Evolutionary conservation across 768 basidiomycete genomes (phyloP).

Genomic region (Rhizopogon roseolus): DNA sequence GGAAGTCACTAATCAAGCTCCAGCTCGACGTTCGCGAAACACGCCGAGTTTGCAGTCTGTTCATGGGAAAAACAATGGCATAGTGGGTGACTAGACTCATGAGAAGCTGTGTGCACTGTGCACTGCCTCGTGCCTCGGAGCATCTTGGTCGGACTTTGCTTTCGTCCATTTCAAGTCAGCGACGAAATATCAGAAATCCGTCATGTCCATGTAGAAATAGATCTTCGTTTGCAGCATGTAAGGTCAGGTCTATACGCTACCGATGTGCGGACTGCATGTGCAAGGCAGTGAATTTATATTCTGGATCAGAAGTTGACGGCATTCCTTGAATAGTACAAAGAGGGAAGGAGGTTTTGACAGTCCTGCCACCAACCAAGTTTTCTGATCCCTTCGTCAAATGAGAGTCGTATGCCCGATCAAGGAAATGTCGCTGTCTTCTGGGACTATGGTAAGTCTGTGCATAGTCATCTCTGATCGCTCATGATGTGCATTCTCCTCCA

Average conservation of each 20-base stretch:
- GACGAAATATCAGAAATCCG: too few species aligned
- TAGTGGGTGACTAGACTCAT: too few species aligned
- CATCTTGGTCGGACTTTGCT: too few species aligned
- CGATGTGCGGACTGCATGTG: neutral
- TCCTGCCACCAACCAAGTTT: neutral
- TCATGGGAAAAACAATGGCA: too few species aligned
- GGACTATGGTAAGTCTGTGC: constrained; percentile 27
- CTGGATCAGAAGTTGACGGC: constrained; percentile 8
- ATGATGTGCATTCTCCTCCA: constrained; percentile 9
- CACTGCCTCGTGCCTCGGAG: too few species aligned
- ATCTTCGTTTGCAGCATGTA: neutral
- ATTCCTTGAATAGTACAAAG: constrained; percentile 18
- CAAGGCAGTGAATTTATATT: neutral
- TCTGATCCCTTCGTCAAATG: neutral
- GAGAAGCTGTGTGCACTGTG: too few species aligned
- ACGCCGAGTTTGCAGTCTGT: too few species aligned
- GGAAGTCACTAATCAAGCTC: too few species aligned
- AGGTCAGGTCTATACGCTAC: neutral
- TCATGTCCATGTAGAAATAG: too few species aligned
- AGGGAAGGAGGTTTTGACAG: neutral
- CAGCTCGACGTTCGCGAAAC: too few species aligned
- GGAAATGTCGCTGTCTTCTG: constrained; percentile 39
- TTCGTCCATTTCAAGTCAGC: too few species aligned
- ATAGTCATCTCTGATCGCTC: neutral
- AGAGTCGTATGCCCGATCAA: constrained; percentile 27